Evolutionary conservation across 2,329 filamentous ascomycete genomes (phyloP).

Genomic region (Fusarium metavorans): DNA sequence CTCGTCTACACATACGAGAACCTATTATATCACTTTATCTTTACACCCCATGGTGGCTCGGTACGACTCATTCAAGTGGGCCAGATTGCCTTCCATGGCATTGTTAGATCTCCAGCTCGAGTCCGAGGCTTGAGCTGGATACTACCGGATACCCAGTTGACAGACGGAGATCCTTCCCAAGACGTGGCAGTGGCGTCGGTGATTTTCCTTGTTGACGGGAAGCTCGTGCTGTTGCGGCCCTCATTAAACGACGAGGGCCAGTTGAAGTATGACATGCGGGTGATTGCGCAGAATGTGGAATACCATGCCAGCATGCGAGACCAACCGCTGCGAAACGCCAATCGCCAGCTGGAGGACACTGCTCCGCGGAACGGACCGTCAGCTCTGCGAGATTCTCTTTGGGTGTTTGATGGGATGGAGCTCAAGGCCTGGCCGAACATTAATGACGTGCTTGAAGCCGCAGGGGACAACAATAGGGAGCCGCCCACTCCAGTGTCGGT

Average conservation of each 20-base stretch:
- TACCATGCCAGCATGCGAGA: slow-evolving; percentile 95
- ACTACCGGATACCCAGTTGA: slow-evolving; percentile 87
- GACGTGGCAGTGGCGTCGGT: slow-evolving; percentile 95
- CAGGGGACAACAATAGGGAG: slow-evolving; percentile 74
- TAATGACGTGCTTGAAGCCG: slow-evolving; percentile 81
- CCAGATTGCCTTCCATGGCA: slow-evolving; percentile 96
- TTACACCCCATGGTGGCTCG: slow-evolving; percentile 76
- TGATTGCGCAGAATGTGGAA: slow-evolving; percentile 95
- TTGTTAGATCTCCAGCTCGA: slow-evolving; percentile 91
- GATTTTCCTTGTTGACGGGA: slow-evolving; percentile 96
- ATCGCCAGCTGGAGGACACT: slow-evolving; percentile 41
- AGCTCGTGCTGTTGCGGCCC: slow-evolving; percentile 91
- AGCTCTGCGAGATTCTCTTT: slow-evolving; percentile 85
- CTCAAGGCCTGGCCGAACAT: slow-evolving; percentile 92
- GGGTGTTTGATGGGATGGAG: slow-evolving; percentile 91
- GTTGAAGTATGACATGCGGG: slow-evolving; percentile 97
- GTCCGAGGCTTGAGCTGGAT: slow-evolving; percentile 97
- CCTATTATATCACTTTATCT: slow-evolving; percentile 92
- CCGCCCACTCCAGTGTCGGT: slow-evolving; percentile 81
- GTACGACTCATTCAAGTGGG: slow-evolving; percentile 92
- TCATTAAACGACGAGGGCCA: slow-evolving; percentile 84
- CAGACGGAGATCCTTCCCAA: slow-evolving; percentile 92
- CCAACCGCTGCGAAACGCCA: slow-evolving; percentile 65
- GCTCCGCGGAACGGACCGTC: slow-evolving; percentile 45
- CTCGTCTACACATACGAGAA: slow-evolving; percentile 98